Conservation (phyloP, 2,329 filamentous ascomycete species). For the Ceratocystis lukuohia region DNA sequence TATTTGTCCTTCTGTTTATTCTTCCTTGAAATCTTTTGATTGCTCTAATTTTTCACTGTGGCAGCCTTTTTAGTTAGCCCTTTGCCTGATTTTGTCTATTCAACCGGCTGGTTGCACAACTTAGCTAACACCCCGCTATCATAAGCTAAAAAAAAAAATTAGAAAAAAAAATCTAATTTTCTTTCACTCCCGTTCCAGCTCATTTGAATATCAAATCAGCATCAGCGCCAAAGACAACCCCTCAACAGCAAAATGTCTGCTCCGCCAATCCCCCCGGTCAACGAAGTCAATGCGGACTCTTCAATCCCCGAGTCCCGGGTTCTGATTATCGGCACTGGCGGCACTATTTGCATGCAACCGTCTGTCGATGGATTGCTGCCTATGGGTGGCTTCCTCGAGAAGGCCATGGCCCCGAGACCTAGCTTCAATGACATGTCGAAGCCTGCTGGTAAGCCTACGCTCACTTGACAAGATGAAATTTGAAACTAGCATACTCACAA, state of each 20-base stretch:
- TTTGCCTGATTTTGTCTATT: conserved; percentile 2
- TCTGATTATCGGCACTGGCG: conserved; percentile 80
- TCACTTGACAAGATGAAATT: neutral
- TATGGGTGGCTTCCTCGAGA: conserved; percentile 65
- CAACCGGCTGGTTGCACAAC: neutral
- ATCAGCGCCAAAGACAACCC: neutral
- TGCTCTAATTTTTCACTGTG: neutral
- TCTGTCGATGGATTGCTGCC: conserved; percentile 70
- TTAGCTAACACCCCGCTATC: neutral
- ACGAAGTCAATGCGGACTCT: conserved; percentile 25
- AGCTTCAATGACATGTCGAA: conserved; percentile 61
- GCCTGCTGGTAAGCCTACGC: conserved; percentile 23
- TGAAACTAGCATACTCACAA: neutral
- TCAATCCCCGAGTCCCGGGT: conserved; percentile 58
- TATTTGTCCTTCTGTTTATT: conserved; percentile 7
- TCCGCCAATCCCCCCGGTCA: conserved; percentile 17
- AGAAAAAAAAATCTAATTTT: neutral
- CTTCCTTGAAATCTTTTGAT: neutral
- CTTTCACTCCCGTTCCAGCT: neutral
- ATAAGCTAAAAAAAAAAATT: neutral
- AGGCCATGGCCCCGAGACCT: conserved; percentile 66
- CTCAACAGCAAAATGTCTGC: conserved; percentile 12
- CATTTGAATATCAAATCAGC: neutral
- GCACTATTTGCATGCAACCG: conserved; percentile 82
- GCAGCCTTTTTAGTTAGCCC: neutral